Conservation (phyloP, 371 early-diverging fungal species). For the Mucor plumbeus region DNA sequence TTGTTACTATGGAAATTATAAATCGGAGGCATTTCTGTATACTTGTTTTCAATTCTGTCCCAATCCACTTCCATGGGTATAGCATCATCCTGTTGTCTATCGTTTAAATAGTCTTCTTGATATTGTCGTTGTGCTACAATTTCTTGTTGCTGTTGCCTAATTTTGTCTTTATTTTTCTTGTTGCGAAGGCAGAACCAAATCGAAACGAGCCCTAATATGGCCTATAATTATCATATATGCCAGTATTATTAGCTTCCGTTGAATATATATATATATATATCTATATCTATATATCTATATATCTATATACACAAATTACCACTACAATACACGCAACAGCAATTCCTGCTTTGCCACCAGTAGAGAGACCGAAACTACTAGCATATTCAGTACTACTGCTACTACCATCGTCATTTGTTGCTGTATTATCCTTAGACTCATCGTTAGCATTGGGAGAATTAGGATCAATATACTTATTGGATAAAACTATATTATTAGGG, state of each 20-base stretch:
- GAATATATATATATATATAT: no score
- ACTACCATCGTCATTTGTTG: neutral
- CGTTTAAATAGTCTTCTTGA: neutral
- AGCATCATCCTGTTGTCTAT: neutral
- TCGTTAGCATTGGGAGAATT: neutral
- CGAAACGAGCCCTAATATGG: neutral
- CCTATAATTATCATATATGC: neutral
- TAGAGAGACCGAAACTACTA: neutral
- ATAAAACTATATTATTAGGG: slow-evolving; percentile 1
- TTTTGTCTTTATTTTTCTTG: neutral
- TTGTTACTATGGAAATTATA: neutral
- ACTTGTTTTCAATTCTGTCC: slow-evolving; percentile 14
- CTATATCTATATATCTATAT: no score
- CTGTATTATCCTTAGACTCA: neutral
- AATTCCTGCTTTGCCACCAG: slow-evolving; percentile 7
- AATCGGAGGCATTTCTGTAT: neutral
- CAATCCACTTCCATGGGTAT: slow-evolving; percentile 9
- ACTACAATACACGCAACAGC: slow-evolving; percentile 4
- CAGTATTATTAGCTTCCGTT: neutral
- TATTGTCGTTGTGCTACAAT: neutral
- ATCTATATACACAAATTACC: no score
- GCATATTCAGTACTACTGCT: neutral
- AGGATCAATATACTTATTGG: neutral
- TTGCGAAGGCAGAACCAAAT: neutral
- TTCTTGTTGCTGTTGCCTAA: neutral